phyloP scores from a whole-genome alignment of 2,329 filamentous ascomycete species.

The Chalaropsis thielavioides region DNA sequence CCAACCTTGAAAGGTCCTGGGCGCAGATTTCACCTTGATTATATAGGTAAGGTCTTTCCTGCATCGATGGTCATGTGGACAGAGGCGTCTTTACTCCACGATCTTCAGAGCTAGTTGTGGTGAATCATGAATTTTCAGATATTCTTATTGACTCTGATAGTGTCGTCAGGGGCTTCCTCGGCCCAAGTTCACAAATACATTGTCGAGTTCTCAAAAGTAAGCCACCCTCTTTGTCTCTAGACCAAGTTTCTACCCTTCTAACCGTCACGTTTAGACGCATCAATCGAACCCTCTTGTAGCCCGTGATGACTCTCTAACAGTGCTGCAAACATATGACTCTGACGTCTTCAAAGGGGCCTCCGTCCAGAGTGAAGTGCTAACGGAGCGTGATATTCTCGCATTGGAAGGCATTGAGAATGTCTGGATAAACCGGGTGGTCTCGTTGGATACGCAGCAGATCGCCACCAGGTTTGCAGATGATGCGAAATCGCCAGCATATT shows the following conservation, averaged over 20 bases:
- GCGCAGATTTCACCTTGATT: neutral
- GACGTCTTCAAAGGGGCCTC: slow-evolving; percentile 39
- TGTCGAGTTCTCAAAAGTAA: slow-evolving; percentile 11
- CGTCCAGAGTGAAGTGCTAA: slow-evolving; percentile 34
- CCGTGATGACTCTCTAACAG: neutral
- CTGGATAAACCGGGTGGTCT: slow-evolving; percentile 33
- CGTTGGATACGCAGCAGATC: slow-evolving; percentile 19
- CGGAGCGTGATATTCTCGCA: slow-evolving; percentile 28
- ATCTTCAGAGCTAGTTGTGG: neutral
- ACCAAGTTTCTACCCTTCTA: neutral
- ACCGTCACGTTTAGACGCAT: neutral
- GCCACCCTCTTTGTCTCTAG: neutral
- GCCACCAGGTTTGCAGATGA: slow-evolving; percentile 9
- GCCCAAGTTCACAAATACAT: slow-evolving; percentile 7
- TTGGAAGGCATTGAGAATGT: slow-evolving; percentile 29
- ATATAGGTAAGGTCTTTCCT: neutral
- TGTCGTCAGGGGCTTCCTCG: neutral
- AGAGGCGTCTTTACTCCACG: neutral
- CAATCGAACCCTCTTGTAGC: neutral
- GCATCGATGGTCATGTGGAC: neutral
- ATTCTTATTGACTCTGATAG: neutral
- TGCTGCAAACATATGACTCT: slow-evolving; percentile 24
- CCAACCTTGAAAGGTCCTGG: neutral
- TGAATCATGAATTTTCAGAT: neutral
- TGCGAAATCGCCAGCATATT: slow-evolving; percentile 22